These are phyloP conservation scores for Knufia fluminis DNA, from an alignment of 2,329 filamentous ascomycete genomes.

Conservation along the genomic window DNA sequence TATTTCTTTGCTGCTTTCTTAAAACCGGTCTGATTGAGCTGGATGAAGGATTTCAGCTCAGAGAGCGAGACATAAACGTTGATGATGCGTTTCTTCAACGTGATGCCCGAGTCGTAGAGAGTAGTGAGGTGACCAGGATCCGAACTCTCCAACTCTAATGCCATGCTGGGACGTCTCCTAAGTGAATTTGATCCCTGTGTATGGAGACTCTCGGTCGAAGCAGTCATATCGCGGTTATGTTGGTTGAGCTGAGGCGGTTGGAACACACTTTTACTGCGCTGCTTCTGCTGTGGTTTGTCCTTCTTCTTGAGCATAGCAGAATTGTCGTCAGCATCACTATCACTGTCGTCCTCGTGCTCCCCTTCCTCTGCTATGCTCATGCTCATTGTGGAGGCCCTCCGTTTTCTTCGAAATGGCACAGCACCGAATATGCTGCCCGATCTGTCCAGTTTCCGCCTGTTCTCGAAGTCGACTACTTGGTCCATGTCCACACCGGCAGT, in stretches of 20 bases:
- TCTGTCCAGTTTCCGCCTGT: slow-evolving; percentile 34
- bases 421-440: slow-evolving; percentile 46
- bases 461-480: slow-evolving; percentile 33
- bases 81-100: slow-evolving; percentile 84
- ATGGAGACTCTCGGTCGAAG: slow-evolving; percentile 41
- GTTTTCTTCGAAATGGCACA: slow-evolving; percentile 37
- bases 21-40: slow-evolving; percentile 95
- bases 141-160: slow-evolving; percentile 53
- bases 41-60: slow-evolving; percentile 89
- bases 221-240: slow-evolving; percentile 9
- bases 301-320: slow-evolving; percentile 24
- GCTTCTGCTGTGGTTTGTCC: slow-evolving; percentile 22
- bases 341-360: slow-evolving; percentile 42
- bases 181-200: slow-evolving; percentile 45
- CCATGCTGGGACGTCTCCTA: slow-evolving; percentile 51
- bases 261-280: slow-evolving; percentile 26
- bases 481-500: slow-evolving; percentile 36
- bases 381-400: slow-evolving; percentile 38
- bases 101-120: slow-evolving; percentile 63
- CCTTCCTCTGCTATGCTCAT: slow-evolving; percentile 51
- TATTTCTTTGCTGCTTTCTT: slow-evolving; percentile 96
- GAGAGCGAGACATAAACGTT: slow-evolving; percentile 84
- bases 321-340: slow-evolving; percentile 26
- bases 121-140: slow-evolving; percentile 67
- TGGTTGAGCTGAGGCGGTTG: slow-evolving; percentile 15